Evolutionary conservation across 2,329 filamentous ascomycete species (phyloP).

Genomic region (Plectosphaerella cucumerina): DNA sequence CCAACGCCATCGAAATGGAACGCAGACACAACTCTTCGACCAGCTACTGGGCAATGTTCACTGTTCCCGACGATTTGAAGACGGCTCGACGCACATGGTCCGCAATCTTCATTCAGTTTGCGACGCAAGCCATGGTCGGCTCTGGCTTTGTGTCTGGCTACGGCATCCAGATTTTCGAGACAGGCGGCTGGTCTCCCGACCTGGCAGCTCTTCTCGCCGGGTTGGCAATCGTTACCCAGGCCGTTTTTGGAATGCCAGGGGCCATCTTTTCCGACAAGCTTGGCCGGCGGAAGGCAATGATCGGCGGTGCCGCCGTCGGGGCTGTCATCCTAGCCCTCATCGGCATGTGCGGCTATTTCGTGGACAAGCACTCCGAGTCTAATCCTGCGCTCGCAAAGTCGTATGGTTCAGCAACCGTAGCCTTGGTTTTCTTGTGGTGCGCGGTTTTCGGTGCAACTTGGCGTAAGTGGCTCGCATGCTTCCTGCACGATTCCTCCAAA

Average conservation of each 20-base stretch:
- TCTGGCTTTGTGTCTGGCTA: background rate
- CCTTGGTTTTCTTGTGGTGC: background rate
- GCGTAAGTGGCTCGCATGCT: background rate
- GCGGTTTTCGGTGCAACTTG: background rate
- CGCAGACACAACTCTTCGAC: background rate
- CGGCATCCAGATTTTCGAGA: background rate
- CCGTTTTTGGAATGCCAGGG: background rate
- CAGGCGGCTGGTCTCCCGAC: background rate
- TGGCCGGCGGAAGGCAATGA: background rate
- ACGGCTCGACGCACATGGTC: background rate
- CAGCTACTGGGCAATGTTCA: background rate
- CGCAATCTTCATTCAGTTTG: background rate
- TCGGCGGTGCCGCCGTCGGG: background rate
- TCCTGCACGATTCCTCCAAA: background rate
- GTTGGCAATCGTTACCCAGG: background rate
- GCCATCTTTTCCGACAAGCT: background rate
- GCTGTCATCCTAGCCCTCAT: background rate
- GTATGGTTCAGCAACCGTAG: background rate
- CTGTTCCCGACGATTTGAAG: background rate
- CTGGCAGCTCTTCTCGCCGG: background rate
- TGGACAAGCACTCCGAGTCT: background rate
- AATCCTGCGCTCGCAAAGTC: background rate
- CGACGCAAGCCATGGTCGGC: background rate
- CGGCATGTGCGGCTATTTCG: slow-evolving; percentile 1
- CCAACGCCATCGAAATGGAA: slow-evolving; percentile 1